phyloP scores from a whole-genome alignment of 2,329 filamentous ascomycete species.

The Dothideomycetidae sp. region DNA sequence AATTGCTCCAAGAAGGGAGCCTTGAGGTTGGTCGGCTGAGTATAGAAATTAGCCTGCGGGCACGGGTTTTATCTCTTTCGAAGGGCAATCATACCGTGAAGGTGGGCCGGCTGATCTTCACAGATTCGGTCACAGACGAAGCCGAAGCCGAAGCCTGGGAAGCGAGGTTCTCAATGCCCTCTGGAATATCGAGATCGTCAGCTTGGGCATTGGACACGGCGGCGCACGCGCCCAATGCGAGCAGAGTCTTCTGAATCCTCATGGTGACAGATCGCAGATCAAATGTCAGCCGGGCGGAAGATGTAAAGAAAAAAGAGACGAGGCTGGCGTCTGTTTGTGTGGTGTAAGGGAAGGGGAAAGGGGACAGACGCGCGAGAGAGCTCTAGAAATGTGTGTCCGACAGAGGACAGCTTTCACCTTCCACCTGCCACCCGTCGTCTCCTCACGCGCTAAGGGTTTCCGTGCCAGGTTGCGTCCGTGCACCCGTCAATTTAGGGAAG shows the following conservation, averaged over 20 bases:
- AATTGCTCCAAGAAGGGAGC: conserved; percentile 97
- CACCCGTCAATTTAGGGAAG: neutral
- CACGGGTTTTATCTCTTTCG: no score
- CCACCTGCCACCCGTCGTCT: no score
- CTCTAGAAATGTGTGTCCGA: neutral
- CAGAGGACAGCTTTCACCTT: neutral
- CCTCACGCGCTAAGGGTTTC: no score
- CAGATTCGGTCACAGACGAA: conserved; percentile 1
- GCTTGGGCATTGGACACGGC: conserved; percentile 50
- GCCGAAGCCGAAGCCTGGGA: conserved; percentile 21
- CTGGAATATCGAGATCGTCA: conserved; percentile 40
- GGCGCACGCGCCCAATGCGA: conserved; percentile 54
- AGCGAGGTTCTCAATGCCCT: conserved; percentile 45
- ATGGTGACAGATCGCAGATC: conserved; percentile 41
- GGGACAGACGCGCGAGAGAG: neutral
- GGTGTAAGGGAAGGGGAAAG: neutral
- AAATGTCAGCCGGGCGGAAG: neutral
- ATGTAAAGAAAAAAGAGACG: no score
- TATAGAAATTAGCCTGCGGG: no score
- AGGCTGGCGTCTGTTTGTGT: no score
- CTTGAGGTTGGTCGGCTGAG: conserved; percentile 72
- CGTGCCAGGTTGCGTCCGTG: neutral
- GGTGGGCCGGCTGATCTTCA: conserved; percentile 52
- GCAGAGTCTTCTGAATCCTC: conserved; percentile 71
- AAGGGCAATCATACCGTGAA: conserved; percentile 80